Evolutionary conservation across 2,329 filamentous ascomycete genomes (phyloP).

Genomic region (Botrytis tulipae): DNA sequence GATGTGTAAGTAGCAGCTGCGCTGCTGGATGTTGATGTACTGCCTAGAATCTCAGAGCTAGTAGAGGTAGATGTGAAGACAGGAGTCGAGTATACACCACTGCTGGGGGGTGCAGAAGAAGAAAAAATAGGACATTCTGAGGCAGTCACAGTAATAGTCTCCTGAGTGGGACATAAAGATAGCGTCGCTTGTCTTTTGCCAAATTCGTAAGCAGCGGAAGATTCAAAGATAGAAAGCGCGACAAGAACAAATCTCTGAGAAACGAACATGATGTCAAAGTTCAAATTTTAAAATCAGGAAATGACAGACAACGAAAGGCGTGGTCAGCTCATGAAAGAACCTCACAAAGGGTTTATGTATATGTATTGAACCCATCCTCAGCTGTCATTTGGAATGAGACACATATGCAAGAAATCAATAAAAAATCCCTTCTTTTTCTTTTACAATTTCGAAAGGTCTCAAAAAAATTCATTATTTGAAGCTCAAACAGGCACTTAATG

Average conservation of each 20-base stretch:
- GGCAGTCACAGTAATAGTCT: constrained; percentile 14
- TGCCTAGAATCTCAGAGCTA: not conserved
- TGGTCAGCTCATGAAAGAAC: not conserved
- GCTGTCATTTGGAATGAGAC: not conserved
- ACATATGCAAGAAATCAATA: not conserved
- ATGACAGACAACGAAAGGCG: not conserved
- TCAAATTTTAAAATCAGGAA: not conserved
- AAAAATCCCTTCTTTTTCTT: constrained; percentile 3
- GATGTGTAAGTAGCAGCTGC: constrained; percentile 1
- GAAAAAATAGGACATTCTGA: constrained; percentile 1
- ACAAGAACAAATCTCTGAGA: not conserved
- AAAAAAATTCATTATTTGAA: not conserved
- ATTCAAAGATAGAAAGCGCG: constrained; percentile 7
- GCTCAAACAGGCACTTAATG: not conserved
- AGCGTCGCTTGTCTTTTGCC: not conserved
- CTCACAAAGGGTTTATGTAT: constrained; percentile 2
- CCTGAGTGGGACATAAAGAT: not conserved
- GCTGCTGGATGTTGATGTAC: not conserved
- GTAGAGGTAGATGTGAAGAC: not conserved
- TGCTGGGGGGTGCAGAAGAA: not conserved
- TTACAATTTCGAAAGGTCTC: not conserved
- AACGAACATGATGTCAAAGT: constrained; percentile 3
- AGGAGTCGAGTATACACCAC: constrained; percentile 6
- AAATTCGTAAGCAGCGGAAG: constrained; percentile 1
- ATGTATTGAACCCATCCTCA: not conserved